Evolutionary conservation across 106 monocot genomes (phyloP).

Genomic region (Dendrobium chrysotoxum): DNA sequence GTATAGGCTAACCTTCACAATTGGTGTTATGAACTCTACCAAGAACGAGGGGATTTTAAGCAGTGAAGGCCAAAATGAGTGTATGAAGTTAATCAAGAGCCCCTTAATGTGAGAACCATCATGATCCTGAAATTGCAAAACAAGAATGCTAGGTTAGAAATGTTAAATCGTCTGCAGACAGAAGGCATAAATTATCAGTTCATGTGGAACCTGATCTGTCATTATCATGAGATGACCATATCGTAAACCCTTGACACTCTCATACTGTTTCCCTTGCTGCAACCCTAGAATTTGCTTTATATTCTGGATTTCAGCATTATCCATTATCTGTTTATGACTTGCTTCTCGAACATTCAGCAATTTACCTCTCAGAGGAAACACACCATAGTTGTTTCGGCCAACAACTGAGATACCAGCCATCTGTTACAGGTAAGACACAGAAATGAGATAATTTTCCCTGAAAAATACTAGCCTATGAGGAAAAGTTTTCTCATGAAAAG

Average conservation of each 20-base stretch:
- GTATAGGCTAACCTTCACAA: conserved; percentile 59
- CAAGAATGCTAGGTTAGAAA: background rate
- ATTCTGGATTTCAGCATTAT: conserved; percentile 87
- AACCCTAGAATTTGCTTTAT: conserved; percentile 91
- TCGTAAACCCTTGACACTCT: conserved; percentile 76
- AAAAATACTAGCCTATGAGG: too few relatives aligned
- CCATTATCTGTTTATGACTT: conserved; percentile 84
- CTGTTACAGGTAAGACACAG: conserved; percentile 18
- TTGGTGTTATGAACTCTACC: conserved; percentile 98
- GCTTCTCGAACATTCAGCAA: conserved; percentile 95
- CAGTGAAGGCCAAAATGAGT: conserved; percentile 94
- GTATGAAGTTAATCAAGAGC: conserved; percentile 89
- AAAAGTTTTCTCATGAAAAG: background rate
- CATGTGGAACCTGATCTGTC: conserved; percentile 83
- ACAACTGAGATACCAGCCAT: conserved; percentile 93
- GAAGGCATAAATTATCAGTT: background rate
- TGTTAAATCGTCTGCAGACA: background rate
- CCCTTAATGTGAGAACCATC: conserved; percentile 99
- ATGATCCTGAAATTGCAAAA: conserved; percentile 58
- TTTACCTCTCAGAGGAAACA: conserved; percentile 91
- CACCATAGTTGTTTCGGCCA: conserved; percentile 86
- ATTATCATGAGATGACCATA: conserved; percentile 99
- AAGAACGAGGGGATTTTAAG: conserved; percentile 79
- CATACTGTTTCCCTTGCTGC: conserved; percentile 96
- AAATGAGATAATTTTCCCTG: background rate